phyloP scores from a whole-genome alignment of 202 grass and related monocot genomes.

The Saccharum hybrid region DNA sequence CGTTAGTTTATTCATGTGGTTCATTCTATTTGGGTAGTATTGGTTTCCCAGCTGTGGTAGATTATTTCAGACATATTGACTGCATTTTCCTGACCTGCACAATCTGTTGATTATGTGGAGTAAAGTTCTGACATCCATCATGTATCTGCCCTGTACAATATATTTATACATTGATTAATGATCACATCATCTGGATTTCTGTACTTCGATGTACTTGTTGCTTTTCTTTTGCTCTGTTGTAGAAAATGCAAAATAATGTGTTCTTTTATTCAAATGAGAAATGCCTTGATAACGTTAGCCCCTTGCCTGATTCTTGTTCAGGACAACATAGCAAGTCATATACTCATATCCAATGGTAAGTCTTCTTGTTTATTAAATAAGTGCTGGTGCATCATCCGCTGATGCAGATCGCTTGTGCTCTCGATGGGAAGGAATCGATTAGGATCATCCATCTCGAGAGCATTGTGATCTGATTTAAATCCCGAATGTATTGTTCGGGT shows the following conservation, averaged over 20 bases:
- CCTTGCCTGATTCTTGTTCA: neutral
- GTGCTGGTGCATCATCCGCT: neutral
- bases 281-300: neutral
- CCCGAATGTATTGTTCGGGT: too few relatives aligned
- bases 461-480: too few relatives aligned
- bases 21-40: constrained; percentile 11
- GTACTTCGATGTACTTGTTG: neutral
- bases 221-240: neutral
- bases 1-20: constrained; percentile 33
- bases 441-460: neutral
- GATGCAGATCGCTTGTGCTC: neutral
- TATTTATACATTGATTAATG: neutral
- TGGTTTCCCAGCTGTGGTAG: neutral
- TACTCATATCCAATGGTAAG: neutral
- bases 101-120: constrained; percentile 18
- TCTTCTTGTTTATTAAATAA: neutral
- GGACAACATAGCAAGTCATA: neutral
- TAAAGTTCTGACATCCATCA: neutral
- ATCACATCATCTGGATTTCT: neutral
- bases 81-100: neutral
- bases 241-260: neutral
- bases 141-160: neutral
- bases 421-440: neutral
- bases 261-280: neutral
- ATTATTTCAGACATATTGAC: constrained; percentile 39